phyloP scores from a whole-genome alignment of 495 filamentous ascomycete species.

The Xylaria longipes region DNA sequence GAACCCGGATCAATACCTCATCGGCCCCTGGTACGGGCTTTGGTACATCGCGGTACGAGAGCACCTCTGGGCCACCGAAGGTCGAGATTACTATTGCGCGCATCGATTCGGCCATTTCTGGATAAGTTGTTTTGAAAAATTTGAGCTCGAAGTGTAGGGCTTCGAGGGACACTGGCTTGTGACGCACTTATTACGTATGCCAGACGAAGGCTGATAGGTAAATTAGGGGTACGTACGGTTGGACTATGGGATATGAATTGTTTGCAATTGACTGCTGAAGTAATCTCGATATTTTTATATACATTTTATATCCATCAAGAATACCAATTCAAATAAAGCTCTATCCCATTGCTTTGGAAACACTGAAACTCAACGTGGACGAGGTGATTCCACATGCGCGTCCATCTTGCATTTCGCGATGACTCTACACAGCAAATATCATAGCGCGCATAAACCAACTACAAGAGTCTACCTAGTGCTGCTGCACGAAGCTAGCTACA shows the following conservation, averaged over 20 bases:
- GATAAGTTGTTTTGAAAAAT: neutral
- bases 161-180: neutral
- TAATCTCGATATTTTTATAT: neutral
- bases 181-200: neutral
- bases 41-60: constrained; percentile 42
- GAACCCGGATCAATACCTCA: constrained; percentile 48
- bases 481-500: neutral
- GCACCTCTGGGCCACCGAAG: constrained; percentile 49
- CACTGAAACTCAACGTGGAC: neutral
- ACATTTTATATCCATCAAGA: neutral
- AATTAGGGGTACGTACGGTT: neutral
- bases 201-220: neutral
- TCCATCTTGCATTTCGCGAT: neutral
- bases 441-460: neutral
- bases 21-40: constrained; percentile 41
- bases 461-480: neutral
- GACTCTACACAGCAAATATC: neutral
- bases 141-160: neutral
- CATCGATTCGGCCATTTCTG: constrained; percentile 42
- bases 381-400: constrained; percentile 9
- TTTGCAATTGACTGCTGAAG: neutral
- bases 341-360: constrained; percentile 9
- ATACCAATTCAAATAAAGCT: neutral
- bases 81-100: constrained; percentile 51
- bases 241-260: neutral